A percentile compares a stretch with the other conserved stretches of the same genome.
phyloP scores from a whole-genome alignment of 129 eudicot species.

The Lactuca saligna region DNA sequence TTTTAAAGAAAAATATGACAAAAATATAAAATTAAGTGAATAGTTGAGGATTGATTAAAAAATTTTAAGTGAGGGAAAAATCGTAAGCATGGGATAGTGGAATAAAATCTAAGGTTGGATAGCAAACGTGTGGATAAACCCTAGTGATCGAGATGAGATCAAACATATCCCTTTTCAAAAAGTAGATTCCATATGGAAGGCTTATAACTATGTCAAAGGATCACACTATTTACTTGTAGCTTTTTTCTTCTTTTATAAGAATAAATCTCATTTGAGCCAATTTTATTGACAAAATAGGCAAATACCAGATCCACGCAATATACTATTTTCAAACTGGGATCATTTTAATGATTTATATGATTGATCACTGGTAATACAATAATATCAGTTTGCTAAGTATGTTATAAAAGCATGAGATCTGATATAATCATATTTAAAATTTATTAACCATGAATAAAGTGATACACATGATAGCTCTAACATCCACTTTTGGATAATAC shows the following conservation, averaged over 20 bases:
- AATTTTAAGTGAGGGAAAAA: constrained; percentile 2
- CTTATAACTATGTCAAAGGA: constrained; percentile 28
- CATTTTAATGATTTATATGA: background rate
- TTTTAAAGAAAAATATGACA: background rate
- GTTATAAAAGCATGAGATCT: background rate
- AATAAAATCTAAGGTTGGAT: constrained; percentile 36
- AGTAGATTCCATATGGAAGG: constrained; percentile 41
- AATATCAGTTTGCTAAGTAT: background rate
- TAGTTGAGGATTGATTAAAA: background rate
- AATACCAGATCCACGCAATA: background rate
- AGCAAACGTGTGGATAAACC: constrained; percentile 40
- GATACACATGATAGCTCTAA: background rate
- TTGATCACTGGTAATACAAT: background rate
- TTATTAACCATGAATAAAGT: background rate
- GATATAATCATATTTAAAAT: background rate
- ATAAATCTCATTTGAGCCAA: background rate
- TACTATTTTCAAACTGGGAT: background rate
- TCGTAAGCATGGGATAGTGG: constrained; percentile 30
- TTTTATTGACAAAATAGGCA: background rate
- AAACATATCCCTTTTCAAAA: constrained; percentile 24
- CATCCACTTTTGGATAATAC: no score
- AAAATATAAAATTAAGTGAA: background rate
- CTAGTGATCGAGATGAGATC: constrained; percentile 27
- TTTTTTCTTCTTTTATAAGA: background rate
- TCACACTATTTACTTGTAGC: background rate